Evolutionary conservation across 768 basidiomycete genomes (phyloP).

Genomic region (Mycena polygramma): DNA sequence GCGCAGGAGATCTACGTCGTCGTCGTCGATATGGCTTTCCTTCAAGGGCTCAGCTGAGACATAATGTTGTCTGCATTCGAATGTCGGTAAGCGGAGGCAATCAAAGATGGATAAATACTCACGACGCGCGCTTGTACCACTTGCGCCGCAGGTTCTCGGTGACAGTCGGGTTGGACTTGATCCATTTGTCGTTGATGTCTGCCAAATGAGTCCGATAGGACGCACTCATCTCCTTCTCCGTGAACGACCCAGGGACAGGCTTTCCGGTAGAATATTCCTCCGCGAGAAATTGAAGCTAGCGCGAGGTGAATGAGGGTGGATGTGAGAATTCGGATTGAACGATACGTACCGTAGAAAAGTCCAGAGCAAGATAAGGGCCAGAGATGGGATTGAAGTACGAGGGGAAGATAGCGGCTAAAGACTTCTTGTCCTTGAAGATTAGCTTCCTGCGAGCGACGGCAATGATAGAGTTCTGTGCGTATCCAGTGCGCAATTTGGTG

Average conservation of each 20-base stretch:
- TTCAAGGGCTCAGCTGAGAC: neutral
- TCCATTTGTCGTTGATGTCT: neutral
- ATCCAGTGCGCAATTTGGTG: neutral
- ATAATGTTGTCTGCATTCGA: too few relatives aligned
- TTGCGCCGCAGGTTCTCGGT: neutral
- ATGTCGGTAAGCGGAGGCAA: neutral
- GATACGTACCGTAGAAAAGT: slow-evolving; percentile 8
- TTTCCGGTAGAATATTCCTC: slow-evolving; percentile 7
- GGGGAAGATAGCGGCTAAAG: neutral
- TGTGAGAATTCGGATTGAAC: neutral
- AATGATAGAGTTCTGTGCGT: neutral
- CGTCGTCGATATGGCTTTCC: neutral
- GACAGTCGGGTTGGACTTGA: neutral
- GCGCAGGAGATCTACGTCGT: neutral
- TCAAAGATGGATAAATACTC: neutral
- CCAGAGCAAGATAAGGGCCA: neutral
- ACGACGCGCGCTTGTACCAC: slow-evolving; percentile 13
- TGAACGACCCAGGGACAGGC: neutral
- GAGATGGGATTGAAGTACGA: slow-evolving; percentile 7
- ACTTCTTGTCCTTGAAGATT: slow-evolving; percentile 1
- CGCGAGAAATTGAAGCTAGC: neutral
- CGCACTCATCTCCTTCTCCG: slow-evolving; percentile 1
- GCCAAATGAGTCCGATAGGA: neutral
- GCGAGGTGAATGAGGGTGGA: neutral
- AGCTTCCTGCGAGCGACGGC: neutral